Conservation (phyloP, 371 early-diverging fungal species). For the Nematocida sp. region DNA sequence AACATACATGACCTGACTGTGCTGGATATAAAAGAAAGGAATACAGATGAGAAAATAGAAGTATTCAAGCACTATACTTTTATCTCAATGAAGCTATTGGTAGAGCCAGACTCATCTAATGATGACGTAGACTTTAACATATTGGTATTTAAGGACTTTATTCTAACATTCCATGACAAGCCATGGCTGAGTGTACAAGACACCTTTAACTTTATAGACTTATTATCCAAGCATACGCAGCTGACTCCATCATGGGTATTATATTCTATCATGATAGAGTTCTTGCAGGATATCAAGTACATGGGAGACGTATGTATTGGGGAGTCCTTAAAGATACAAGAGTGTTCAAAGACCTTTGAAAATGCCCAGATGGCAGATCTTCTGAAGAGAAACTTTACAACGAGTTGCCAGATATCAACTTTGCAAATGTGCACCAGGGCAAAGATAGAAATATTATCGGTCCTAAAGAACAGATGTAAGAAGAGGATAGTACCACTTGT, state of each 20-base stretch:
- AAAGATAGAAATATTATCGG: constrained; percentile 55
- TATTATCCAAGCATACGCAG: constrained; percentile 52
- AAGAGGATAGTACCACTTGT: constrained; percentile 41
- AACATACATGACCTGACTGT: constrained; percentile 59
- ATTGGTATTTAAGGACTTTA: constrained; percentile 60
- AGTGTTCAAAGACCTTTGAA: constrained; percentile 36
- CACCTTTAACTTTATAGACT: constrained; percentile 59
- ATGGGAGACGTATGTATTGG: constrained; percentile 37
- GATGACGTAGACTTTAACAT: constrained; percentile 63
- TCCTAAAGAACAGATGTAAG: constrained; percentile 40
- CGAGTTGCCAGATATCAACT: constrained; percentile 48
- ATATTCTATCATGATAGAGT: constrained; percentile 62
- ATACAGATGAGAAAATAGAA: constrained; percentile 63
- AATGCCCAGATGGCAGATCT: constrained; percentile 36
- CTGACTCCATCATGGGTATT: constrained; percentile 62
- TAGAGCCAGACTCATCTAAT: constrained; percentile 29
- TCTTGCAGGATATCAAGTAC: constrained; percentile 61
- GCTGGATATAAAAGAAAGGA: constrained; percentile 58
- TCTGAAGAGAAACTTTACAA: constrained; percentile 52
- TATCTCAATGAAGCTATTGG: constrained; percentile 54
- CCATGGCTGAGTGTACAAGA: constrained; percentile 60
- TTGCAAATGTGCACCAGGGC: constrained; percentile 45
- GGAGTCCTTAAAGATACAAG: constrained; percentile 46
- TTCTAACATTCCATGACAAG: constrained; percentile 63
- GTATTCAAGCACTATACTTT: constrained; percentile 62